phyloP scores from a whole-genome alignment of 2,329 filamentous ascomycete species.

The Pseudogymnoascus sp. region DNA sequence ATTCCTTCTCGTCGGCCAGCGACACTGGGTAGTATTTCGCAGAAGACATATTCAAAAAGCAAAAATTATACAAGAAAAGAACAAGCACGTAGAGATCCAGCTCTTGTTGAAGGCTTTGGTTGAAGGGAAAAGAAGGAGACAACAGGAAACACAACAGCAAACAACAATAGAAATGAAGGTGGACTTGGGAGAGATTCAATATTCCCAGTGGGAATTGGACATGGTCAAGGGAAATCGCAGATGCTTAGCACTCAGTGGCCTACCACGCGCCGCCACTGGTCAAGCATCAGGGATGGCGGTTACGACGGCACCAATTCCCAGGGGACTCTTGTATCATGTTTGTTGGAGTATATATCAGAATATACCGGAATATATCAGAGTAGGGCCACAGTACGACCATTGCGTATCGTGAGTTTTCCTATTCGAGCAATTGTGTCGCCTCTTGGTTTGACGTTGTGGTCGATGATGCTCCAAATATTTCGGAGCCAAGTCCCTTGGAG shows the following conservation, averaged over 20 bases:
- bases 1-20: slow-evolving; percentile 2
- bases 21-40: background rate
- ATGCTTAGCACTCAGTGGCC: background rate
- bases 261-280: background rate
- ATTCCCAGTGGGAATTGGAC: background rate
- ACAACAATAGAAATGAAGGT: background rate
- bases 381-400: background rate
- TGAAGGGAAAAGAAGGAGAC: background rate
- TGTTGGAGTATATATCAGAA: background rate
- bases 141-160: background rate
- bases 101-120: background rate
- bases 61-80: slow-evolving; percentile 1
- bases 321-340: background rate
- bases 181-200: background rate
- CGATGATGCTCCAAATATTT: background rate
- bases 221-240: background rate
- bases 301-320: background rate
- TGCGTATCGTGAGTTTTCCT: background rate
- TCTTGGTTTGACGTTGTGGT: background rate
- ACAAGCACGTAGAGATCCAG: background rate
- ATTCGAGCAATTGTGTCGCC: background rate
- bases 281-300: background rate
- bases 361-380: background rate
- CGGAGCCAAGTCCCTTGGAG: background rate
- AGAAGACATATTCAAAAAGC: background rate